These are phyloP conservation scores for Penicillium flavigenum DNA, from an alignment of 495 filamentous ascomycete genomes.

Conservation along the genomic window DNA sequence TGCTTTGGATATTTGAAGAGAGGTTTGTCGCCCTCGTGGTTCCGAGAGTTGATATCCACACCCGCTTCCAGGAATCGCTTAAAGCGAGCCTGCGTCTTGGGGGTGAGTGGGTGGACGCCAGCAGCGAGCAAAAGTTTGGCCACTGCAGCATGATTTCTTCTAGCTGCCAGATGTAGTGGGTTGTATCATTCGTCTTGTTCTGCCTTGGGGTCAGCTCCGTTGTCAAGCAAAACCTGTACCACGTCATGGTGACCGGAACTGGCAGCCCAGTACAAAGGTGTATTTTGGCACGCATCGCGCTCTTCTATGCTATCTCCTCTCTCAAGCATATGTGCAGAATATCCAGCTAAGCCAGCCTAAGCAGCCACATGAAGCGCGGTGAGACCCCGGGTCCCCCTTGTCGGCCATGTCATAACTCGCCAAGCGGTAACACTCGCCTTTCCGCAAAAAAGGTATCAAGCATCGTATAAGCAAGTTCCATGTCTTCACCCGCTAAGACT, in stretches of 20 bases:
- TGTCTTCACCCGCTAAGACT: constrained; percentile 5
- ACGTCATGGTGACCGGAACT: constrained; percentile 21
- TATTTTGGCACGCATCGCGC: constrained; percentile 9
- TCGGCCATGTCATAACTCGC: constrained; percentile 21
- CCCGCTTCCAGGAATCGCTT: constrained; percentile 12
- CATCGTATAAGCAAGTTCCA: constrained; percentile 12
- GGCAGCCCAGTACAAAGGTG: constrained; percentile 32
- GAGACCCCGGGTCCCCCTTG: constrained; percentile 7
- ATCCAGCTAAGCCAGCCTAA: constrained; percentile 17
- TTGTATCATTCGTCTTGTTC: constrained; percentile 21
- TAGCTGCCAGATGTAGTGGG: constrained; percentile 33
- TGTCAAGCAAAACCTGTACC: constrained; percentile 24
- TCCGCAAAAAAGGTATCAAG: constrained; percentile 16
- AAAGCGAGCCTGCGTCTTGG: constrained; percentile 21
- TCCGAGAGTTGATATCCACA: constrained; percentile 21
- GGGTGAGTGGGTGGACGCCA: constrained; percentile 31
- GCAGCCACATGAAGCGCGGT: constrained; percentile 25
- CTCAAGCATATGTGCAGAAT: constrained; percentile 17
- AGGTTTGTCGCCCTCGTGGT: constrained; percentile 16
- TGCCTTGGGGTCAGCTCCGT: constrained; percentile 23
- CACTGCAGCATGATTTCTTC: constrained; percentile 19
- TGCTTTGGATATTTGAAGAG: constrained; percentile 5
- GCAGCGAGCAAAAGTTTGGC: constrained; percentile 26
- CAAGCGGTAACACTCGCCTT: constrained; percentile 12
- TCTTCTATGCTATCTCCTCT: constrained; percentile 14